phyloP scores from a whole-genome alignment of 2,329 filamentous ascomycete genomes.

The Fusarium sp. region DNA sequence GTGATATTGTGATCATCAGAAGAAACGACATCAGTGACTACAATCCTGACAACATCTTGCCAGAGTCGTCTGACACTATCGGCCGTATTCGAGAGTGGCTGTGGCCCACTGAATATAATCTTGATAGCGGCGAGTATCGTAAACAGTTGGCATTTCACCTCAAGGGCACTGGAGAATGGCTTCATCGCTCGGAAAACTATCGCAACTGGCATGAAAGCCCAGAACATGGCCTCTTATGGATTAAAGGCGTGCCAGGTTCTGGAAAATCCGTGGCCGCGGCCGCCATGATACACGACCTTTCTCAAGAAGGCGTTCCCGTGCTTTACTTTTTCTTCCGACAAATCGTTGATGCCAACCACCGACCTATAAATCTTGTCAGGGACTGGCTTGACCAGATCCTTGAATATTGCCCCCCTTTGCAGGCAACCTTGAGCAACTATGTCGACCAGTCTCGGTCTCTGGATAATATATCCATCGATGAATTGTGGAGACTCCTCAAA shows the following conservation, averaged over 20 bases:
- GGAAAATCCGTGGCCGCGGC: conserved; percentile 58
- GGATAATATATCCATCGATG: conserved; percentile 30
- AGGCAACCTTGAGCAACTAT: conserved; percentile 44
- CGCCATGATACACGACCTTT: conserved; percentile 41
- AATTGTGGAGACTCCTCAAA: conserved; percentile 53
- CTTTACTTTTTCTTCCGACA: conserved; percentile 60
- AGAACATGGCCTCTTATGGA: conserved; percentile 42
- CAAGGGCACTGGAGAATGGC: conserved; percentile 34
- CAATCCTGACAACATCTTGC: conserved; percentile 54
- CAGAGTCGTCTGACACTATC: conserved; percentile 46
- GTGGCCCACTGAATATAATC: conserved; percentile 36
- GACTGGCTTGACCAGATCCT: conserved; percentile 58
- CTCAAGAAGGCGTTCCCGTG: conserved; percentile 46
- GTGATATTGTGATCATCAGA: conserved; percentile 27
- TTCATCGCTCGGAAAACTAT: conserved; percentile 19
- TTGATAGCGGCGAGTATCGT: conserved; percentile 38
- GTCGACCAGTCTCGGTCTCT: conserved; percentile 13
- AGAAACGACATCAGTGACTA: conserved; percentile 51
- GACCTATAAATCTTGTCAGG: conserved; percentile 51
- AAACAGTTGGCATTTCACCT: conserved; percentile 39
- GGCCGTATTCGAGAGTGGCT: conserved; percentile 42
- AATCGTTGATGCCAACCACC: conserved; percentile 57
- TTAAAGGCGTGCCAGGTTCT: conserved; percentile 57
- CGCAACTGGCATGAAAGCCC: conserved; percentile 21
- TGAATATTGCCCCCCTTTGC: conserved; percentile 51